Evolutionary conservation across 1,139 yeast genomes (phyloP), one percentile per base, ranked within the genome.

Genomic region (Blastobotrys capitulatus): DNA sequence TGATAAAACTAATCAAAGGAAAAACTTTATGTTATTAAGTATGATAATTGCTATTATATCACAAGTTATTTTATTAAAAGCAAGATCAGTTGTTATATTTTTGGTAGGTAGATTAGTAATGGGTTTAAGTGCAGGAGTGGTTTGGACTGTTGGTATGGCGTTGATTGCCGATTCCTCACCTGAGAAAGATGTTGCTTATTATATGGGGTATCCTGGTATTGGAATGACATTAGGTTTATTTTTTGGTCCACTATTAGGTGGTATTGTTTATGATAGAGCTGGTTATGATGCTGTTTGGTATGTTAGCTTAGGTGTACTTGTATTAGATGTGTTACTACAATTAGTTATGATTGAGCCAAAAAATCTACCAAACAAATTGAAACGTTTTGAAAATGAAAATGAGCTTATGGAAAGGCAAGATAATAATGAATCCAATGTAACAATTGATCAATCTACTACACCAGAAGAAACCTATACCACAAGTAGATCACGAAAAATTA

Each of bases 121-220:
- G 47, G 71, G 72, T 2, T 35, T 65, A 3, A 60, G 70, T 20
- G 68, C 64, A 16, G 65, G 66, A n/a, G 57, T 64, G 4, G 70
- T 67, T 7, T 68, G 72, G 72, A 60, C 66, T 0, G 70, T 65
- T n/a, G 72, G 72, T 6, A 52, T 68, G 45, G 70, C 72, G 5
- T 60, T 68, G 19, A 49, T 68, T 18, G 61, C 66, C 10, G 72
- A 68, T 49, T 51, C 25, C 4, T 69, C 61, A 1, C 56, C 68
- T 49, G 57, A n/a, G 47, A 57, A 55, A 16, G 54, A n/a, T n/a
- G 50, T 63, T 20, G 67, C 65, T 7, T 56, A 56, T 34, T 51
- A 58, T 26, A 60, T 64, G 65, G 60, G 68, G 16, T 67, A 57
- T 45, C 65, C 69, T 1, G 67, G 67, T 15, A 50, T 64, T 31